Evolutionary conservation across 2,329 filamentous ascomycete genomes (phyloP), one percentile per base, ranked within the genome.

Genomic region (Trichoderma arundinaceum): DNA sequence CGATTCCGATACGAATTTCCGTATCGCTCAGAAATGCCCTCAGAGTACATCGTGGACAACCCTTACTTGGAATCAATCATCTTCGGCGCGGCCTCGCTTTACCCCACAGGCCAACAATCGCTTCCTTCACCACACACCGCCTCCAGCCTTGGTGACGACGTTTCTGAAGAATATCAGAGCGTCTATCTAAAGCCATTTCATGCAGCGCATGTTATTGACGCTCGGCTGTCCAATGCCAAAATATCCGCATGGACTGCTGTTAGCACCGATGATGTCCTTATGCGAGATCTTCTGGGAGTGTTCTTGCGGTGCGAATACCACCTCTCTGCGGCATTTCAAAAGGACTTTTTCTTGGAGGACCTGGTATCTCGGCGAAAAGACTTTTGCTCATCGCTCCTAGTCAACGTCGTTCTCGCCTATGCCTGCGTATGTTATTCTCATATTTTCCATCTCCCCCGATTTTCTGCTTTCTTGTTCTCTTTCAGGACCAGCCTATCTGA

Each of bases 1-100:
- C 70, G 75, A 4, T 73, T 70, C 41, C 75, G 75, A 32, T 78
- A 75, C 60, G 73, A 75, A 49, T 77, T 79, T 44, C 77, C 76
- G 1, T 77, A 75, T 49, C 35, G 28, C 12, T 32, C 57, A 15
- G 22, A 59, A 39, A 66, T 68, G 64, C 77, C 76, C 1, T 57
- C 67, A 3, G 72, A 67, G 17, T 66, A 75, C 12, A 39, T 68
- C 19, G 63, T 17, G 10, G 43, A 69, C 41, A 73, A 71, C 39
- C 68, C 69, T 2, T 73, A 74, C 32, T 54, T 73, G 7, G 9
- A 59, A 1, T 68, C 70, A 7, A 39, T 66, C 22, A 12, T 74
- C 13, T 72, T 71, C 28, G 71, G 70, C 22, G 35, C 22, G 22
- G 19, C 57, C 1, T 60, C 57, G 8, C 44, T 60, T 15, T 60